Conservation (phyloP, 306 rosid genomes). For the Purshia tridentata region DNA sequence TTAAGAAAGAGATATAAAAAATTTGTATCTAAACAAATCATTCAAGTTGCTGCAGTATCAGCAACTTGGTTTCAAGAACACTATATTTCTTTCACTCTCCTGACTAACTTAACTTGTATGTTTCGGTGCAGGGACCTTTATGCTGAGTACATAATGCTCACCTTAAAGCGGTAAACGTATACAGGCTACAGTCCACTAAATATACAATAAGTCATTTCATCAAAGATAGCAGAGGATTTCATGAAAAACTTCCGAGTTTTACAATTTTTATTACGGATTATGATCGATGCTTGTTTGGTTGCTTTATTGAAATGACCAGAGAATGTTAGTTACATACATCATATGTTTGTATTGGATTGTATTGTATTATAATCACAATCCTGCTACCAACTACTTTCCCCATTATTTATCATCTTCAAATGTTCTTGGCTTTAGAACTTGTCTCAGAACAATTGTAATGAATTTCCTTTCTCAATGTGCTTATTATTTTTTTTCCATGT, state of each 20-base stretch:
- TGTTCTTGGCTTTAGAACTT: neutral
- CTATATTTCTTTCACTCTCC: slow-evolving; percentile 17
- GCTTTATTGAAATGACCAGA: neutral
- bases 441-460: neutral
- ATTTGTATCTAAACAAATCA: neutral
- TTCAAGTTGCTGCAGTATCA: neutral
- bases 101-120: slow-evolving; percentile 13
- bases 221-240: slow-evolving; percentile 10
- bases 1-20: too few relatives aligned
- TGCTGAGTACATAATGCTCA: slow-evolving; percentile 77
- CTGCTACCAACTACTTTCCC: neutral
- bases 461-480: neutral
- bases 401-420: neutral
- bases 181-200: slow-evolving; percentile 20
- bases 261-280: neutral
- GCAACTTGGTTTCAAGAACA: slow-evolving; percentile 1
- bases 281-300: neutral
- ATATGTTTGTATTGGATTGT: neutral
- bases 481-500: neutral
- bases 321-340: neutral
- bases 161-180: slow-evolving; percentile 62
- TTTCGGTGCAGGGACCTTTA: slow-evolving; percentile 88
- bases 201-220: slow-evolving; percentile 31
- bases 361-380: neutral
- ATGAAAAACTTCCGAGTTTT: neutral